phyloP scores from a whole-genome alignment of 2,329 filamentous ascomycete species.

The Fusarium odoratissimum region DNA sequence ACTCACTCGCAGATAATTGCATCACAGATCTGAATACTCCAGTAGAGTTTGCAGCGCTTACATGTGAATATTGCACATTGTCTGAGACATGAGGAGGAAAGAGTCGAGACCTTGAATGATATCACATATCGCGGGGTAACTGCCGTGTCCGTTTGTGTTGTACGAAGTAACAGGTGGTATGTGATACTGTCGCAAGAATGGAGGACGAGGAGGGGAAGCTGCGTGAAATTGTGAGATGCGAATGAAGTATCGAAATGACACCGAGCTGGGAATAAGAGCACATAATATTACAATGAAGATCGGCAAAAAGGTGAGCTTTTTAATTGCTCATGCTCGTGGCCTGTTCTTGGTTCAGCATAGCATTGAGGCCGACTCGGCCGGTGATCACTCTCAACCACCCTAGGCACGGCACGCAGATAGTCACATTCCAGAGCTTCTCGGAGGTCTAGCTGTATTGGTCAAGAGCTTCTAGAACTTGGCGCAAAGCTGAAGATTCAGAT shows the following conservation, averaged over 20 bases:
- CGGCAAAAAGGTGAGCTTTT: accelerated
- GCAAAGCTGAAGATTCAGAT: neutral
- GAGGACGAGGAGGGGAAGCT: neutral
- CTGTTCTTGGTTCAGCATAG: too few relatives aligned
- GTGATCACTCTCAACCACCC: accelerated
- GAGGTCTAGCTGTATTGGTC: neutral
- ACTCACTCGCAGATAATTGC: neutral
- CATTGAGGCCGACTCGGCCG: accelerated
- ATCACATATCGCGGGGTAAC: neutral
- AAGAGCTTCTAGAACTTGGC: too few relatives aligned
- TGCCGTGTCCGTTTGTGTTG: neutral
- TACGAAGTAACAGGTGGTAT: neutral
- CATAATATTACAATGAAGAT: neutral
- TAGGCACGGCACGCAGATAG: neutral
- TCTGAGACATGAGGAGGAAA: neutral
- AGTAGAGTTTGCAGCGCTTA: accelerated
- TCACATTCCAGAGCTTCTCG: neutral
- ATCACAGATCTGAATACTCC: neutral
- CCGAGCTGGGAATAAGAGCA: accelerated
- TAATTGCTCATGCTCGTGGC: too few relatives aligned
- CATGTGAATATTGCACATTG: neutral
- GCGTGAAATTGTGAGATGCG: accelerated
- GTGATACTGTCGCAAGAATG: neutral
- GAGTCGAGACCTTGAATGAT: neutral
- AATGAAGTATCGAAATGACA: accelerated